Evolutionary conservation across 768 basidiomycete species (phyloP).

Genomic region (Rhizopogon sp.): DNA sequence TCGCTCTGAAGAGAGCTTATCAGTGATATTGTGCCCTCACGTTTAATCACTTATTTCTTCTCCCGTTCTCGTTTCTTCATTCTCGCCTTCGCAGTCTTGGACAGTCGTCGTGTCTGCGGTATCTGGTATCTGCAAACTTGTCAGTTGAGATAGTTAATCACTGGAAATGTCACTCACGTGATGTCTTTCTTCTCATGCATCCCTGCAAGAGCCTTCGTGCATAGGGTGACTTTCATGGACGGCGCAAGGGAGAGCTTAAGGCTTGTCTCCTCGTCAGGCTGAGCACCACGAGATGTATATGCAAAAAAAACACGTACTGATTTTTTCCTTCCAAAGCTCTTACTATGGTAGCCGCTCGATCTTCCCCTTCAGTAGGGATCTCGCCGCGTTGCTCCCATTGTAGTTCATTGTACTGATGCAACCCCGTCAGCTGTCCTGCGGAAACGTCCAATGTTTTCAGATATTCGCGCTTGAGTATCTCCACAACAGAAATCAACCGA

Average conservation of each 20-base stretch:
- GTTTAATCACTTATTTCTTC: constrained; percentile 10
- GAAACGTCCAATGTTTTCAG: constrained; percentile 45
- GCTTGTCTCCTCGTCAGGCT: constrained; percentile 27
- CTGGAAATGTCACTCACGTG: constrained; percentile 37
- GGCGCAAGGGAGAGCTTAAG: constrained; percentile 52
- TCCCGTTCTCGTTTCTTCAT: constrained; percentile 41
- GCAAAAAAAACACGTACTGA: constrained; percentile 39
- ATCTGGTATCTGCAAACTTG: constrained; percentile 46
- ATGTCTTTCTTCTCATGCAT: constrained; percentile 34
- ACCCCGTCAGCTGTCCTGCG: constrained; percentile 41
- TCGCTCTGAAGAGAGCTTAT: constrained; percentile 12
- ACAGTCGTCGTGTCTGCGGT: constrained; percentile 46
- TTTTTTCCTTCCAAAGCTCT: constrained; percentile 54
- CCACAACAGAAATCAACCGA: constrained; percentile 69
- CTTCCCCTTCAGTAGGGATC: constrained; percentile 27
- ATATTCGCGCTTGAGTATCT: constrained; percentile 84
- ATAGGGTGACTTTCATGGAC: constrained; percentile 69
- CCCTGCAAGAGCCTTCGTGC: constrained; percentile 37
- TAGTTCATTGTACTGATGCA: constrained; percentile 77
- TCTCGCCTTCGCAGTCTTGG: constrained; percentile 53
- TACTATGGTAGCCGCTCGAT: constrained; percentile 18
- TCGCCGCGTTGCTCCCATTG: constrained; percentile 34
- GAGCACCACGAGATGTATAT: constrained; percentile 1
- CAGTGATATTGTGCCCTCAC: not conserved
- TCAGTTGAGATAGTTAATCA: constrained; percentile 5